These are phyloP conservation scores for Pichia sp. DNA, from an alignment of 1,139 yeast species.

Conservation along the genomic window DNA sequence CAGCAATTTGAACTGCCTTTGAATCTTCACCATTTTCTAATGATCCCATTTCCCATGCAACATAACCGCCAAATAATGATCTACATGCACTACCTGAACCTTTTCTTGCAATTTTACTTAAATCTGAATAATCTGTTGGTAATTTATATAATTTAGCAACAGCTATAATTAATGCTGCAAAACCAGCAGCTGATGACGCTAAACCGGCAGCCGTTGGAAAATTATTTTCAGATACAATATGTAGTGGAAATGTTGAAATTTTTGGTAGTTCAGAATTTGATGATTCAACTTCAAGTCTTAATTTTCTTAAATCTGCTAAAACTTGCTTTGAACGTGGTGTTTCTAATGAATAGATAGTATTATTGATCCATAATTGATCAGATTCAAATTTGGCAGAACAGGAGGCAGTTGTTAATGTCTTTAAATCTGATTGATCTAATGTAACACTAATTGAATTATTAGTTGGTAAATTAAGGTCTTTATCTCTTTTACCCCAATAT, in stretches of 20 bases:
- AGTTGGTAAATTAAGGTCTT: conserved; percentile 81
- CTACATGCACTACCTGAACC: conserved; percentile 99
- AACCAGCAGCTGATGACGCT: conserved; percentile 97
- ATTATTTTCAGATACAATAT: conserved; percentile 88
- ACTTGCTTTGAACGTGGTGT: conserved; percentile 73
- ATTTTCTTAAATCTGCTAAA: conserved; percentile 62
- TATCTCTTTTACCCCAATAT: conserved; percentile 98
- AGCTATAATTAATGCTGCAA: conserved; percentile 88
- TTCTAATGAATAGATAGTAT: conserved; percentile 34
- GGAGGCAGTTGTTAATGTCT: conserved; percentile 86
- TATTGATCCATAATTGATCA: conserved; percentile 82
- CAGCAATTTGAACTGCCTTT: conserved; percentile 86
- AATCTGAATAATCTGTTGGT: conserved; percentile 74
- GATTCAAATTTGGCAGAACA: conserved; percentile 49
- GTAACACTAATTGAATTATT: conserved; percentile 95
- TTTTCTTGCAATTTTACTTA: conserved; percentile 90
- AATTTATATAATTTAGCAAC: conserved; percentile 76
- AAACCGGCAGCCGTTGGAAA: conserved; percentile 99
- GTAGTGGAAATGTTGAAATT: conserved; percentile 60
- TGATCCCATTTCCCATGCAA: conserved; percentile 97
- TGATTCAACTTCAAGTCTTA: conserved; percentile 53
- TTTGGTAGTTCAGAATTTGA: conserved; percentile 47
- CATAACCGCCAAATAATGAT: conserved; percentile 93
- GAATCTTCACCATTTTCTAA: conserved; percentile 75
- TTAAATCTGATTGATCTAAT: conserved; percentile 77